Evolutionary conservation across 345 rosid genomes (phyloP).

Genomic region (Arabidopsis suecica): DNA sequence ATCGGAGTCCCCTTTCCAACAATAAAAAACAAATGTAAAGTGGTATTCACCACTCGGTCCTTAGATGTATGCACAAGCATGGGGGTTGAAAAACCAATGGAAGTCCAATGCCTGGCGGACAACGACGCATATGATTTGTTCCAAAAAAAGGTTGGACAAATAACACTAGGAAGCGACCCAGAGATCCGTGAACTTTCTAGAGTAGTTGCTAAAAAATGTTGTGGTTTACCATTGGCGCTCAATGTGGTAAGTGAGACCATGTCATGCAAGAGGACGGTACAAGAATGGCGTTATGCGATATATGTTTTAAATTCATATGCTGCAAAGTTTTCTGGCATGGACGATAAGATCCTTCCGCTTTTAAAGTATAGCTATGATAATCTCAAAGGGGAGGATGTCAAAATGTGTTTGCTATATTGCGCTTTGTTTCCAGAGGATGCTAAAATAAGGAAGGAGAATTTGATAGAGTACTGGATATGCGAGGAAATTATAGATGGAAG

Average conservation of each 20-base stretch:
- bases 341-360: constrained; percentile 39
- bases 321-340: constrained; percentile 19
- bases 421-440: constrained; percentile 45
- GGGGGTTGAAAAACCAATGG: constrained; percentile 16
- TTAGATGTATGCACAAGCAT: constrained; percentile 15
- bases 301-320: constrained; percentile 33
- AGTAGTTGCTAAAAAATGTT: too few relatives aligned
- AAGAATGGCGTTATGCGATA: constrained; percentile 47
- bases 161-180: too few relatives aligned
- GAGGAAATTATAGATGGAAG: constrained; percentile 36
- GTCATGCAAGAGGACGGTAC: neutral
- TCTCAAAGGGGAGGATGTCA: neutral
- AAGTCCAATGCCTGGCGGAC: constrained; percentile 1
- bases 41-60: constrained; percentile 29
- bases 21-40: neutral
- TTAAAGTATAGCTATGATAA: constrained; percentile 49
- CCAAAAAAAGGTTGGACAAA: constrained; percentile 7
- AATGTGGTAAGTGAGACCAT: too few relatives aligned
- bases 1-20: constrained; percentile 32
- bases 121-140: constrained; percentile 36
- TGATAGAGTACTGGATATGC: constrained; percentile 40
- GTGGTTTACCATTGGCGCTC: too few relatives aligned
- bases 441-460: neutral
- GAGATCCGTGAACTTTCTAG: too few relatives aligned
- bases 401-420: constrained; percentile 49